Conservation (phyloP, 2,329 filamentous ascomycete species). For the Talaromyces sp. region DNA sequence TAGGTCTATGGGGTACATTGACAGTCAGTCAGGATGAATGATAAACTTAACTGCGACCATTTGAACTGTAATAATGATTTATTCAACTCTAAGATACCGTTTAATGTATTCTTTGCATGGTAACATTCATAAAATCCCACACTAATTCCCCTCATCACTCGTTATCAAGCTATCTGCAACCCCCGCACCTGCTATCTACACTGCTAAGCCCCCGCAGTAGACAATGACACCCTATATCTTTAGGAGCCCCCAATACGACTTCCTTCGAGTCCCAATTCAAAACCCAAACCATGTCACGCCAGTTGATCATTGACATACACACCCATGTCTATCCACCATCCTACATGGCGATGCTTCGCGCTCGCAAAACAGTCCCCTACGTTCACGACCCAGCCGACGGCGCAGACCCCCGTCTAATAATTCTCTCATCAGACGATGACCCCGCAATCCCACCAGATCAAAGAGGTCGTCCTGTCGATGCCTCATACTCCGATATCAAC, state of each 20-base stretch:
- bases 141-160: not conserved
- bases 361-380: constrained; percentile 52
- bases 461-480: constrained; percentile 79
- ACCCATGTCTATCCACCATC: constrained; percentile 66
- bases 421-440: constrained; percentile 51
- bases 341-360: constrained; percentile 61
- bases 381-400: constrained; percentile 43
- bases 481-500: constrained; percentile 77
- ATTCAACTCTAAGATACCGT: too few species aligned
- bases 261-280: not conserved
- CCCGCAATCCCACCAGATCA: constrained; percentile 39
- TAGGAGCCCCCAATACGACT: too few species aligned
- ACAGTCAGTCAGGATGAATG: not conserved
- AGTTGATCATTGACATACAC: constrained; percentile 61
- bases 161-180: constrained; percentile 1
- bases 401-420: constrained; percentile 47
- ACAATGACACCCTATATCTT: too few species aligned
- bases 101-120: too few species aligned
- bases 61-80: too few species aligned
- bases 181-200: constrained; percentile 6
- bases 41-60: not conserved
- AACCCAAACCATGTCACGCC: constrained; percentile 23
- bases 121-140: not conserved
- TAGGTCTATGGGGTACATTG: too few species aligned
- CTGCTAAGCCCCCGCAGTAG: too few species aligned